Conservation (phyloP, 768 basidiomycete species). For the Tulasnella sp. region DNA sequence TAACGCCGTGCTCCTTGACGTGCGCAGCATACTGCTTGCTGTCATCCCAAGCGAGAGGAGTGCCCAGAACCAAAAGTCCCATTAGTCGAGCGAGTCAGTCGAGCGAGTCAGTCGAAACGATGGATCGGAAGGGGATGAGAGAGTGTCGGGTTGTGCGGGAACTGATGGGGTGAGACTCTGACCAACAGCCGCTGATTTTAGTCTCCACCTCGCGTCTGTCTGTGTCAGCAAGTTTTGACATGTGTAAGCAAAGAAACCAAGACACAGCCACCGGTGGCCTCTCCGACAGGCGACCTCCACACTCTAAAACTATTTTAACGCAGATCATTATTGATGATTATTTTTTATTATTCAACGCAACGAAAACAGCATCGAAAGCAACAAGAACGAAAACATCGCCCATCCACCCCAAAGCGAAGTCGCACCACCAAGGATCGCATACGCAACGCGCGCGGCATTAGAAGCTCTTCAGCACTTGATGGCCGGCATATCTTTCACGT, state of each 20-base stretch:
- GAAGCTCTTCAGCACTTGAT: neutral
- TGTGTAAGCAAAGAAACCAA: neutral
- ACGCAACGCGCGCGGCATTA: neutral
- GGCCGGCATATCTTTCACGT: neutral
- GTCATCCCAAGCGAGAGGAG: slow-evolving; percentile 86
- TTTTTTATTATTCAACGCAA: neutral
- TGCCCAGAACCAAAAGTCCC: slow-evolving; percentile 91
- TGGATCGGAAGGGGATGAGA: neutral
- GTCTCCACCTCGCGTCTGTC: neutral
- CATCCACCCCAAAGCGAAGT: neutral
- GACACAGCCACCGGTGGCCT: neutral
- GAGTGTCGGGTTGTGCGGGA: neutral
- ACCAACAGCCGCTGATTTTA: neutral
- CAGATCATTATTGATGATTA: neutral
- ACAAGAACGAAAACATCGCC: neutral
- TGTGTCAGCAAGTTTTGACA: neutral
- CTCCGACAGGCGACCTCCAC: neutral
- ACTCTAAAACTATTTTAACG: neutral
- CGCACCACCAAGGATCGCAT: neutral
- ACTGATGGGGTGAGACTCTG: neutral
- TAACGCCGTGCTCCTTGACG: slow-evolving; percentile 85
- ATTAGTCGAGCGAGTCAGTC: slow-evolving; percentile 37
- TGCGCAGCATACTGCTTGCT: slow-evolving; percentile 82
- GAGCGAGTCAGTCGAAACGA: no score
- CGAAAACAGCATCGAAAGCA: neutral